phyloP scores from a whole-genome alignment of 106 monocot genomes.

The Dactylorhiza incarnata region DNA sequence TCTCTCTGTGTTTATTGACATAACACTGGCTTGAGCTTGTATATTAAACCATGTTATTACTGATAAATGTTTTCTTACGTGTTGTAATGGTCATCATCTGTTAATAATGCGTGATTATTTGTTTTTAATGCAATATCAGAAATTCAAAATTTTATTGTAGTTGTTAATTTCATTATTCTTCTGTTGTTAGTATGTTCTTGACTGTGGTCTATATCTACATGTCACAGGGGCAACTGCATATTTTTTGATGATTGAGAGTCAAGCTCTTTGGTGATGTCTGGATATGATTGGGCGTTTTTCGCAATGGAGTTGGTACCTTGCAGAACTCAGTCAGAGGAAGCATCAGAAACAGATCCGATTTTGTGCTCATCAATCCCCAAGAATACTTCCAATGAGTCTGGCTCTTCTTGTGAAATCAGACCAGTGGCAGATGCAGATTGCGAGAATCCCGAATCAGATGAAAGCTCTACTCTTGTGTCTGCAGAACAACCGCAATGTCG shows the following conservation, averaged over 20 bases:
- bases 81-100: not conserved
- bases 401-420: slow-evolving; percentile 50
- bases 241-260: slow-evolving; percentile 16
- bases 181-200: not conserved
- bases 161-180: slow-evolving; percentile 3
- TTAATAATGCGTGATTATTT: not conserved
- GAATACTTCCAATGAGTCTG: slow-evolving; percentile 11
- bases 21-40: not conserved
- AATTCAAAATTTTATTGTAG: not conserved
- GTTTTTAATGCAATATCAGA: not conserved
- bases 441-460: slow-evolving; percentile 44
- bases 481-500: slow-evolving; percentile 74
- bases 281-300: slow-evolving; percentile 27
- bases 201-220: not conserved
- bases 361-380: slow-evolving; percentile 13
- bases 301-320: slow-evolving; percentile 47
- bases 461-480: slow-evolving; percentile 39
- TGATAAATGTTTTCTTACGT: not conserved
- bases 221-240: not conserved
- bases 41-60: not conserved
- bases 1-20: not conserved
- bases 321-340: slow-evolving; percentile 27
- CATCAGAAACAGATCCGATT: slow-evolving; percentile 41
- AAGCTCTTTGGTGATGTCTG: slow-evolving; percentile 22
- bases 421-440: slow-evolving; percentile 18